Base-by-base conservation (phyloP, 192 early-diverging fungal species). In the Gryganskiella cystojenkinii region DNA sequence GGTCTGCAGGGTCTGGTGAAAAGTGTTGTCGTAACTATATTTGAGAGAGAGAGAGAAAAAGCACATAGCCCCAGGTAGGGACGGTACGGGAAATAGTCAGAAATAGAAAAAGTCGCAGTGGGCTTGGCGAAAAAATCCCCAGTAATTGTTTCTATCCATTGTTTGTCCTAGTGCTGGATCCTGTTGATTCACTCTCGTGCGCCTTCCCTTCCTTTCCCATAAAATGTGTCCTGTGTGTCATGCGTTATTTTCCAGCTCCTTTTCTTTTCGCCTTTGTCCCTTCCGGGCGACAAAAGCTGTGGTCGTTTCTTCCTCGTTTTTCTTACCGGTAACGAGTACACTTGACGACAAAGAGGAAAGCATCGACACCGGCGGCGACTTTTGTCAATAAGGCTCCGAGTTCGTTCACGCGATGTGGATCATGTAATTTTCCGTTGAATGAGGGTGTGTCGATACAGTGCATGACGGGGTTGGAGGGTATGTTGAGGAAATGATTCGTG, bases 371-470 rank as follows among this genome's bases (percentile, higher is more conserved):
- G 42, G 74, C 60, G 14, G 66, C 56, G 22, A 67, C 65, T 35
- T 59, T 72, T 22, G 70, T 72, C 28, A 83, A 50, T 7, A 83
- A 61, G 25, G 52, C 67, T 3, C 75, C 68, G 30, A 79, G 56
- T 20, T 79, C 70, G 14, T 71, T 69, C 40, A 79, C 62, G 40
- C 74, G 40, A 20, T 56, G 50, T 20, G 70, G 64, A 40, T 83
- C 81, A 40, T 71, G 65, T 2, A 83, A 61, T 50, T 73, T 71
- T 15, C 81, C 81, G 22, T 78, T 72, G 56, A 83, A 69, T 14
- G 81, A 68, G 8, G 81, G 81, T 19, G 81, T 83, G 31, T 83
- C 81, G 54, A 83, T 70, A 31, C 81, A 83, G 52, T 73, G 74
- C 66, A 83, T 79, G 52, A 72, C 60, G 4, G 75, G 65, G 49